Conservation (phyloP, 2,329 filamentous ascomycete genomes). For the Fusarium sp. region DNA sequence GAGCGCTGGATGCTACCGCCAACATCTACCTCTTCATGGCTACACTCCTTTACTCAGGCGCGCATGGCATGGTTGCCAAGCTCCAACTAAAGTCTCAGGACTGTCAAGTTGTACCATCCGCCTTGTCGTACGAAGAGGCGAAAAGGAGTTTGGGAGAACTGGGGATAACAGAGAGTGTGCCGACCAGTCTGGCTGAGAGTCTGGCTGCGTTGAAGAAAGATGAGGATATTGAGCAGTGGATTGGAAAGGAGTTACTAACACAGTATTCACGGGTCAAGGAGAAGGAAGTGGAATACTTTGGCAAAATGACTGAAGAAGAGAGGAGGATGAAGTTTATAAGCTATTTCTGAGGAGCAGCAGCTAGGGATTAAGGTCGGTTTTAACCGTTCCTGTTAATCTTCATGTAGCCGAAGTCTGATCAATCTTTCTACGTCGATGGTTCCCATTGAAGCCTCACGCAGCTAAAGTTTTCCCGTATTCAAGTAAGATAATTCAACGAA, state of each 20-base stretch:
- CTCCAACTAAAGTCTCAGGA: fast-evolving
- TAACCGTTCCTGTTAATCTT: no score
- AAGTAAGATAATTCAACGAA: no score
- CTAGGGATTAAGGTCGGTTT: no score
- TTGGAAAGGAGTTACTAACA: background rate
- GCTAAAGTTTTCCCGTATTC: no score
- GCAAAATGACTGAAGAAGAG: background rate
- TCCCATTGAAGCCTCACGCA: no score
- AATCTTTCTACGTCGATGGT: no score
- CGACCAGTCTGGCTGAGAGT: background rate
- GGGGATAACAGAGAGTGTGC: background rate
- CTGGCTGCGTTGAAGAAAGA: background rate
- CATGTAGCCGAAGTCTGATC: no score
- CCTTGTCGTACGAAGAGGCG: fast-evolving
- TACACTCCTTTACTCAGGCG: background rate
- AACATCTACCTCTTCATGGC: background rate
- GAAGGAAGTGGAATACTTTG: background rate
- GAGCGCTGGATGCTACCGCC: background rate
- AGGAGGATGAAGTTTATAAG: no score
- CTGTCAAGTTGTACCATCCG: background rate
- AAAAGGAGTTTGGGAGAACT: background rate
- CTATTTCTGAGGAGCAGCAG: no score
- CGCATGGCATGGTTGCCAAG: no score
- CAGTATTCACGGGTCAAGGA: background rate
- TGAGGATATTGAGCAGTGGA: background rate